phyloP scores from a whole-genome alignment of 2,329 filamentous ascomycete genomes.

The Reticulascus tulasneorum region DNA sequence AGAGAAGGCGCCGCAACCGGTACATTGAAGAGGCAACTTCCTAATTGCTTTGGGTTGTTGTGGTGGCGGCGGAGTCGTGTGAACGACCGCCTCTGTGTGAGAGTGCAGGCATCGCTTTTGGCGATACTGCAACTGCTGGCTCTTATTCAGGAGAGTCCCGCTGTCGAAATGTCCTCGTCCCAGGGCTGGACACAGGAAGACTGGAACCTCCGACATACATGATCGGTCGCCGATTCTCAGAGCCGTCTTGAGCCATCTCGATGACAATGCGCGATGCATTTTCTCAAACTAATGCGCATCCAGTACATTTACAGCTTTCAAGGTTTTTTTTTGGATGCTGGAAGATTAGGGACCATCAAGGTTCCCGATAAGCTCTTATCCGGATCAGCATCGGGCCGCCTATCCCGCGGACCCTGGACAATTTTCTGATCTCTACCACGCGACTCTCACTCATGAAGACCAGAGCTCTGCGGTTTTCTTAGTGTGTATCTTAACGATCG shows the following conservation, averaged over 20 bases:
- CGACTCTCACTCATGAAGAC: constrained; percentile 3
- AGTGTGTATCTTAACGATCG: constrained; percentile 2
- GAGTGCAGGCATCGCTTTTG: constrained; percentile 24
- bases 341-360: no score
- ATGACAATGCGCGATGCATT: constrained; percentile 42
- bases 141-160: constrained; percentile 1
- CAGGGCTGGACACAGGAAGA: constrained; percentile 45
- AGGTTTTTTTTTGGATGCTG: no score
- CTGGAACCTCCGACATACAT: constrained; percentile 34
- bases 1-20: constrained; percentile 61
- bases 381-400: constrained; percentile 10
- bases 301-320: no score
- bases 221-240: constrained; percentile 37
- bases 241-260: constrained; percentile 38
- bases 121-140: constrained; percentile 7
- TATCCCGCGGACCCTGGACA: constrained; percentile 10
- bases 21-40: constrained; percentile 53
- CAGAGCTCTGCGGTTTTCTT: not conserved
- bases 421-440: constrained; percentile 13
- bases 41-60: constrained; percentile 4
- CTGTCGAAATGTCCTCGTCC: no score
- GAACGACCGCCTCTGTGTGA: no score
- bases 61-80: not conserved
- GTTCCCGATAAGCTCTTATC: constrained; percentile 4
- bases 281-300: no score